Conservation (phyloP, 257 asterid species). For the Solanum chiquidenum region DNA sequence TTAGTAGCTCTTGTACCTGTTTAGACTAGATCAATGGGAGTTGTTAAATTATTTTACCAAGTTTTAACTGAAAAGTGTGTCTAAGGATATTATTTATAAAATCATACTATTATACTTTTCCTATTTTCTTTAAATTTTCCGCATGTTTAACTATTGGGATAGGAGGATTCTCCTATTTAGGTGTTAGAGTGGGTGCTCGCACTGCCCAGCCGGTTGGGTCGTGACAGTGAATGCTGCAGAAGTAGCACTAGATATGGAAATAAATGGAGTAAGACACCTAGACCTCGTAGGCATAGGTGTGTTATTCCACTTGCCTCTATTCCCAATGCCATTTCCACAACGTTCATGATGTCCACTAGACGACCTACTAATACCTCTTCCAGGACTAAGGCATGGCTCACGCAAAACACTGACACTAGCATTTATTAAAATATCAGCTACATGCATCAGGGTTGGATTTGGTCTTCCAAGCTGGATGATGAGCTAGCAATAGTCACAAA, state of each 20-base stretch:
- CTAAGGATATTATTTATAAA: no score
- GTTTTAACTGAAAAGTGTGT: no score
- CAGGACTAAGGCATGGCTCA: constrained; percentile 35
- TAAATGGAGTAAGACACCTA: constrained; percentile 47
- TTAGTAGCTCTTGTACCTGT: no score
- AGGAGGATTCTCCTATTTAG: no score
- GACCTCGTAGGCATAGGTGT: constrained; percentile 28
- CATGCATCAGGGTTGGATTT: background rate
- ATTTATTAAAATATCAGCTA: background rate
- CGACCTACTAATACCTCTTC: constrained; percentile 42
- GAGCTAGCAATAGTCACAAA: constrained; percentile 13
- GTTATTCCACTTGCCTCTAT: constrained; percentile 7
- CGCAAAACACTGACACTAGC: constrained; percentile 19
- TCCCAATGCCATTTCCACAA: constrained; percentile 43
- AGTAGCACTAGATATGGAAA: constrained; percentile 50
- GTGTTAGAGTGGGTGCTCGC: no score
- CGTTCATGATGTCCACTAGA: constrained; percentile 41
- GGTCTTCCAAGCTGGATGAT: background rate
- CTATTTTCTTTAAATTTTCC: no score
- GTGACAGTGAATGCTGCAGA: constrained; percentile 30
- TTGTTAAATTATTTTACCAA: no score
- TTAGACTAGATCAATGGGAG: no score
- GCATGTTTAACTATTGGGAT: no score
- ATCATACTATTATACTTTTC: no score
- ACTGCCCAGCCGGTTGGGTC: no score